Evolutionary conservation across 257 asterid genomes (phyloP).

Genomic region (Solanum commersonii): DNA sequence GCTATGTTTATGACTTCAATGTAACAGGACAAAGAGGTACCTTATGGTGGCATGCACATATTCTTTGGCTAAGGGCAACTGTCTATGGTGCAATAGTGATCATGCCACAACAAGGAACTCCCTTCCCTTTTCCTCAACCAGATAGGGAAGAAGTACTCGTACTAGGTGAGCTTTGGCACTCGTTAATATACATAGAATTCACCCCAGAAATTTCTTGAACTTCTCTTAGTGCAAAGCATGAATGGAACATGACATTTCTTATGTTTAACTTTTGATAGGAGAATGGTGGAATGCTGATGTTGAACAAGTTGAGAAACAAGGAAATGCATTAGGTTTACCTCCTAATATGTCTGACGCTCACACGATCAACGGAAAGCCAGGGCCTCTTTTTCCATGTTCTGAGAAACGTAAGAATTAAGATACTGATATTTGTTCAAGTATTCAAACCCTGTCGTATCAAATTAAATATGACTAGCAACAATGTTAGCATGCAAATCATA

Average conservation of each 20-base stretch:
- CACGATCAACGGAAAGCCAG: constrained; percentile 29
- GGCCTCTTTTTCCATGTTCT: constrained; percentile 29
- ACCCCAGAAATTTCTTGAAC: background rate
- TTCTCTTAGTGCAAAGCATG: background rate
- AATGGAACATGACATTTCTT: background rate
- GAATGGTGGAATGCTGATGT: constrained; percentile 40
- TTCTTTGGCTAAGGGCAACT: constrained; percentile 62
- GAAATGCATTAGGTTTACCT: constrained; percentile 24
- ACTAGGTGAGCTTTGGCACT: background rate
- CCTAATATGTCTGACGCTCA: constrained; percentile 34
- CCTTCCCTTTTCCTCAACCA: constrained; percentile 63
- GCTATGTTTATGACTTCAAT: constrained; percentile 30
- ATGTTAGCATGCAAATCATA: background rate
- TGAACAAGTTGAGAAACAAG: constrained; percentile 21
- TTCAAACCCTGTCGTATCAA: background rate
- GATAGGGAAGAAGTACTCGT: constrained; percentile 6
- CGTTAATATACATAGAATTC: background rate
- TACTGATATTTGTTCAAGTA: background rate
- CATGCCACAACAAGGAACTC: constrained; percentile 41
- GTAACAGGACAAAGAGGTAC: constrained; percentile 43
- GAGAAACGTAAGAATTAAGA: constrained; percentile 18
- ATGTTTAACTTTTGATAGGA: constrained; percentile 3
- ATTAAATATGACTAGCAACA: background rate
- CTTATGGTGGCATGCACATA: constrained; percentile 46
- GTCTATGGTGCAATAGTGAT: constrained; percentile 64